Evolutionary conservation across 768 basidiomycete genomes (phyloP).

Genomic region (Cystofilobasidium bisporidii): DNA sequence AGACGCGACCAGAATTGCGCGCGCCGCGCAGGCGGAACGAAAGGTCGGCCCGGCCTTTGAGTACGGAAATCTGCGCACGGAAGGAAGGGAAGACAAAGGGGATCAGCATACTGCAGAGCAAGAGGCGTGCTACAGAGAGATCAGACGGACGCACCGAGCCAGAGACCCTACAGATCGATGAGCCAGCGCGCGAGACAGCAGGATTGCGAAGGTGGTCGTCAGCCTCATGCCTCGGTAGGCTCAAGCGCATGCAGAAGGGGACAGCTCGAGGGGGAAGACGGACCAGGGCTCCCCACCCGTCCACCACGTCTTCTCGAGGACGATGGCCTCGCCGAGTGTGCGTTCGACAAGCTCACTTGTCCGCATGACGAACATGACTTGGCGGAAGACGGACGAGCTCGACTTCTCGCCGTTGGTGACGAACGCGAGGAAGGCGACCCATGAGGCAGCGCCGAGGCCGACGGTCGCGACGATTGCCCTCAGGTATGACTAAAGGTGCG

Average conservation of each 20-base stretch:
- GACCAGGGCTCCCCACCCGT: slow-evolving; percentile 24
- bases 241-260: too few relatives aligned
- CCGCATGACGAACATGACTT: slow-evolving; percentile 23
- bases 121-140: background rate
- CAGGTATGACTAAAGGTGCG: background rate
- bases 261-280: too few relatives aligned
- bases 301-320: slow-evolving; percentile 24
- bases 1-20: slow-evolving; percentile 12
- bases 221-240: too few relatives aligned
- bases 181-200: too few relatives aligned
- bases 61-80: background rate
- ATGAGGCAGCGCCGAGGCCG: slow-evolving; percentile 1
- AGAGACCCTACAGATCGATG: background rate
- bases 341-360: slow-evolving; percentile 4
- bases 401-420: slow-evolving; percentile 25
- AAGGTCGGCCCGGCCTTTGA: background rate
- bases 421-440: slow-evolving; percentile 18
- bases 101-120: background rate
- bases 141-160: background rate
- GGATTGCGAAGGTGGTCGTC: too few relatives aligned
- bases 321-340: slow-evolving; percentile 6
- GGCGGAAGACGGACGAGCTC: slow-evolving; percentile 24
- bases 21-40: slow-evolving; percentile 22
- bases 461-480: background rate
- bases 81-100: background rate